Conservation (phyloP, 208 protist genomes). For the Wallacemonas sp. region DNA sequence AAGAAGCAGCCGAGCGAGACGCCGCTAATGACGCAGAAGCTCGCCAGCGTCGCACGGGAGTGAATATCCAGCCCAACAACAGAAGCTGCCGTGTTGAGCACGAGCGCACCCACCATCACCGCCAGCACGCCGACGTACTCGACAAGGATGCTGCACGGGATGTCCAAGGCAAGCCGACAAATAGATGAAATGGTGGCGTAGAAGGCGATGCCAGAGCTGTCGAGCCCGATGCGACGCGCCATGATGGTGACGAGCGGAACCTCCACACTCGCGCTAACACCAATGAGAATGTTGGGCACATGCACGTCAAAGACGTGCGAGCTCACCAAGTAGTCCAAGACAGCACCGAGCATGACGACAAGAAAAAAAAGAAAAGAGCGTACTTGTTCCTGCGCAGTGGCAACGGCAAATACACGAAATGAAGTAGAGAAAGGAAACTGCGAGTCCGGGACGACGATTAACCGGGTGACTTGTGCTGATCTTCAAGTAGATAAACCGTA, state of each 20-base stretch:
- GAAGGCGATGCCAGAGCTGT: slow-evolving; percentile 46
- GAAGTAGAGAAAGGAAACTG: neutral
- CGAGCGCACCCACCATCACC: slow-evolving; percentile 52
- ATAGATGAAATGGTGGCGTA: slow-evolving; percentile 52
- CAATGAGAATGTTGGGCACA: slow-evolving; percentile 75
- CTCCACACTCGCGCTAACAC: slow-evolving; percentile 64
- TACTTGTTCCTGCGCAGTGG: neutral
- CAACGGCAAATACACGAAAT: neutral
- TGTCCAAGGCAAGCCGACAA: slow-evolving; percentile 57
- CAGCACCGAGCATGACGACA: neutral
- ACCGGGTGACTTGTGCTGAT: too few relatives aligned
- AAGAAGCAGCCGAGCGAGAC: slow-evolving; percentile 77
- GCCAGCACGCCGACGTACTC: slow-evolving; percentile 66
- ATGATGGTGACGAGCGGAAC: slow-evolving; percentile 74
- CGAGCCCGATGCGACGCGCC: slow-evolving; percentile 48
- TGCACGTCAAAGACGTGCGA: slow-evolving; percentile 75
- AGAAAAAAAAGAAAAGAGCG: neutral
- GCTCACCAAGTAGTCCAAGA: slow-evolving; percentile 26
- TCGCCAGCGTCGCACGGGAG: slow-evolving; percentile 16
- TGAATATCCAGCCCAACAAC: slow-evolving; percentile 31
- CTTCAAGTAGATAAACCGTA: too few relatives aligned
- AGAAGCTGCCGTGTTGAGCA: slow-evolving; percentile 37
- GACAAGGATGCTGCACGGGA: slow-evolving; percentile 60
- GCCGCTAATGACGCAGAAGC: slow-evolving; percentile 66
- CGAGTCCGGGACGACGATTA: neutral